Evolutionary conservation across 2,329 filamentous ascomycete species (phyloP), one percentile per base, ranked within the genome.

Genomic region (Geoglossum cookeanum): DNA sequence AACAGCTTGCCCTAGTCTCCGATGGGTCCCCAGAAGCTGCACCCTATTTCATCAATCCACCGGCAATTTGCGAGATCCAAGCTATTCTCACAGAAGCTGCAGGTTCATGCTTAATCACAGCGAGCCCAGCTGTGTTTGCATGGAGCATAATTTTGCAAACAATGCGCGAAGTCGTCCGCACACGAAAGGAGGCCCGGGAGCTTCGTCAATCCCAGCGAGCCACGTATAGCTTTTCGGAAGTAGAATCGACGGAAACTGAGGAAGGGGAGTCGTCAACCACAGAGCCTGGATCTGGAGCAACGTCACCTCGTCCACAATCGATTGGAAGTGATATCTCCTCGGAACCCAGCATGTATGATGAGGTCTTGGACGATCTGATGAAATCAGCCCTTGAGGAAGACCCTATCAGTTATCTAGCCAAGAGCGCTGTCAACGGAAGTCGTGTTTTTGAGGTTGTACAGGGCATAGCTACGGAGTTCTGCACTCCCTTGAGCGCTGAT

Each of bases 131-230:
- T 17, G 77, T 87, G 22, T 85, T 94, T 62, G 80, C 85, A 2
- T 97, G 90, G 90, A 81, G 83, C 3, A 73, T 91, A 53, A 78
- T 95, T 30, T 74, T 90, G 8, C 79, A 85, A 64, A 76, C 78
- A 30, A 80, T 92, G 71, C 79, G 80, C 62, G 71, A 79, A 47
- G 78, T 78, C 11, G 84, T 81, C 61, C 75, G 79, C 58, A 74
- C 74, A 55, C 74, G 83, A 51, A 79, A 78, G 44, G 81, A 85
- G 65, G 64, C 62, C n/a, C 67, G 71, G 57, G 71, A 74, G 59
- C 60, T 69, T 55, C 68, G 70, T 49, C 70, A 73, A 57, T 69
- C 69, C 8, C 65, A 71, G 35, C 69, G 63, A 59, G 69, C 70
- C 47, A 66, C 70, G 30, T 68, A 73, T 67, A 56, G 58, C 49